phyloP scores from a whole-genome alignment of 1,139 yeast genomes.

The Hyphopichia pseudoburtonii region DNA sequence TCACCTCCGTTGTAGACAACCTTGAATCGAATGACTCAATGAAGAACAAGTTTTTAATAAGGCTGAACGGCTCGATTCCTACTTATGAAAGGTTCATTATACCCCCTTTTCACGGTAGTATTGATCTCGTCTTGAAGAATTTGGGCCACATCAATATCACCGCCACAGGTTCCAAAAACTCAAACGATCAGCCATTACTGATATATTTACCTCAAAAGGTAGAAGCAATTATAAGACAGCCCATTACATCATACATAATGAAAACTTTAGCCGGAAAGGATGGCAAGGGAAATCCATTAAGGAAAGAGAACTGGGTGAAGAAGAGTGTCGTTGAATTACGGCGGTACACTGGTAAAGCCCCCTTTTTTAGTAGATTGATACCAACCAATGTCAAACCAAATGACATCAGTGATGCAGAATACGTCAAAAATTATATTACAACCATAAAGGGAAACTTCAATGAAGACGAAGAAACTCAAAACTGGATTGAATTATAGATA shows the following conservation, averaged over 20 bases:
- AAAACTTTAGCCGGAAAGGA: conserved; percentile 41
- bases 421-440: conserved; percentile 7
- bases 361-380: conserved; percentile 26
- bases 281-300: conserved; percentile 33
- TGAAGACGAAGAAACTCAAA: conserved; percentile 3
- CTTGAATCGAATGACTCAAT: conserved; percentile 19
- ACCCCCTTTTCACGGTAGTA: conserved; percentile 68
- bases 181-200: conserved; percentile 27
- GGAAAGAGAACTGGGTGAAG: conserved; percentile 27
- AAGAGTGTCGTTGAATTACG: conserved; percentile 28
- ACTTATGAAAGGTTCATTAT: conserved; percentile 41
- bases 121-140: conserved; percentile 68
- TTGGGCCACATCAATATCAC: conserved; percentile 65
- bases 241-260: conserved; percentile 32
- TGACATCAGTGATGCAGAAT: conserved; percentile 6
- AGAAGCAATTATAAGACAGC: conserved; percentile 34
- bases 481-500: conserved; percentile 6
- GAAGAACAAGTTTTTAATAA: conserved; percentile 30
- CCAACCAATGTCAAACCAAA: conserved; percentile 8
- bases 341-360: conserved; percentile 21
- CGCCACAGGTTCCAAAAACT: conserved; percentile 53
- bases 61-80: conserved; percentile 27
- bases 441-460: conserved; percentile 1
- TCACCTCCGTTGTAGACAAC: conserved; percentile 15
- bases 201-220: conserved; percentile 34